Evolutionary conservation across 2,329 filamentous ascomycete genomes (phyloP).

Genomic region (Zasmidium cellare): DNA sequence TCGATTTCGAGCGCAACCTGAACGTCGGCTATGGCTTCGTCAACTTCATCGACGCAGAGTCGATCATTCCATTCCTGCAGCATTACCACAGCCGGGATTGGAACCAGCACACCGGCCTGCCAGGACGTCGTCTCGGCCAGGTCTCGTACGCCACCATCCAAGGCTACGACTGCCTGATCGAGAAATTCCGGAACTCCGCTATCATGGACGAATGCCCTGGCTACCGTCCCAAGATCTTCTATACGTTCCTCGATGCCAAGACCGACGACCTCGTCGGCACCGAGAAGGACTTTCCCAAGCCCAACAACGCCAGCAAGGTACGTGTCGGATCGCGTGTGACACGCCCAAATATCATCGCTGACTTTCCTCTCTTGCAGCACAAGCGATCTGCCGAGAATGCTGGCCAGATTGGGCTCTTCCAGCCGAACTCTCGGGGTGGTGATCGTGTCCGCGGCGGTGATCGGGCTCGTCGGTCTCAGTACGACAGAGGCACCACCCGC

Average conservation of each 20-base stretch:
- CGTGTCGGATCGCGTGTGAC: conserved; percentile 73
- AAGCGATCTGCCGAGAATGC: conserved; percentile 47
- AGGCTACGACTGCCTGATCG: conserved; percentile 83
- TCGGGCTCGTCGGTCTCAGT: conserved; percentile 73
- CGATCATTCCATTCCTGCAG: conserved; percentile 70
- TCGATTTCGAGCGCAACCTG: conserved; percentile 53
- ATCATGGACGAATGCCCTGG: conserved; percentile 85
- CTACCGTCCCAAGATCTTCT: conserved; percentile 81
- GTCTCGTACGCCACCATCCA: conserved; percentile 98
- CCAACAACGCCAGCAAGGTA: conserved; percentile 80
- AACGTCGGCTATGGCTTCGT: conserved; percentile 97
- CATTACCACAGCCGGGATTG: conserved; percentile 48
- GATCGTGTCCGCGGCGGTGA: conserved; percentile 48
- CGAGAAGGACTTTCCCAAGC: conserved; percentile 73
- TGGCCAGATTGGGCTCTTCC: neutral
- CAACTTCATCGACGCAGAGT: conserved; percentile 79
- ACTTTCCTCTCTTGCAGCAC: conserved; percentile 75
- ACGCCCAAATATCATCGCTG: conserved; percentile 82
- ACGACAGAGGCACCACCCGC: conserved; percentile 70
- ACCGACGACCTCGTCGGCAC: conserved; percentile 58
- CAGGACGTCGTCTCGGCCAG: conserved; percentile 73
- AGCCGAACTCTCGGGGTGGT: neutral
- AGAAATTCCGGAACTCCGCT: conserved; percentile 95
- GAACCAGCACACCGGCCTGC: conserved; percentile 66
- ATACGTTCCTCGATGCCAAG: conserved; percentile 43